Base-by-base conservation (phyloP, 192 early-diverging fungal genomes). In the Coemansia sp. region DNA sequence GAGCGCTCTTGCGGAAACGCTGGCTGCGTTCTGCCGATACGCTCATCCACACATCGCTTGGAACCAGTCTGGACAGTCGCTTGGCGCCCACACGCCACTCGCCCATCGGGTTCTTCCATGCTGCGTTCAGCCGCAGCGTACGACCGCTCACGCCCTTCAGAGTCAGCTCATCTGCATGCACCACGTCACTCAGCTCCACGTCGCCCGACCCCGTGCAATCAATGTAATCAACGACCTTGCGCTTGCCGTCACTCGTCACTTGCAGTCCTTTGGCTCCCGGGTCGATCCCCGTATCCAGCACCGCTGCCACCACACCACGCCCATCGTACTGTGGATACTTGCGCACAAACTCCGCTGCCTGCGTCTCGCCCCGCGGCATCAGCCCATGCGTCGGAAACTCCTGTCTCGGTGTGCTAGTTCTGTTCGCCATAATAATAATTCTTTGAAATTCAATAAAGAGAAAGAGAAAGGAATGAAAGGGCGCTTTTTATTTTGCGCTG, bases 261-360 rank as follows among this genome's bases (percentile, higher is more conserved):
- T 91, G 89, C 67, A 98, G 73, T 50, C 95, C 95, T 38, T 89
- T 83, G 32, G 94, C 92, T 19, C 88, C 90, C 29, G 95, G 94
- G 83, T 96, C 94, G n/a, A 98, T 88, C 49, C 94, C 94, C 2
- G 95, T 95, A 70, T 98, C 96, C 17, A 98, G 84, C 58, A 95
- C 88, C 27, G 94, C 96, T 62, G 96, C 87, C 9, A 94, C 88
- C 11, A 90, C 89, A 37, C 89, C 89, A 53, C 96, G 86, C 5
- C 96, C 96, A 62, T 98, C 96, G 74, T 88, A 95, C 22, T 27
- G 53, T 21, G 93, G 88, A 62, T 90, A 82, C 80, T 93, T 91
- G 70, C 86, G 86, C 52, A 94, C 67, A 75, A 92, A 97, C 11
- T 88, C 73, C 24, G 86, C 86, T 1, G 90, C 92, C 75, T 95